Conservation (phyloP, 106 monocot genomes). For the Chionographis japonica region DNA sequence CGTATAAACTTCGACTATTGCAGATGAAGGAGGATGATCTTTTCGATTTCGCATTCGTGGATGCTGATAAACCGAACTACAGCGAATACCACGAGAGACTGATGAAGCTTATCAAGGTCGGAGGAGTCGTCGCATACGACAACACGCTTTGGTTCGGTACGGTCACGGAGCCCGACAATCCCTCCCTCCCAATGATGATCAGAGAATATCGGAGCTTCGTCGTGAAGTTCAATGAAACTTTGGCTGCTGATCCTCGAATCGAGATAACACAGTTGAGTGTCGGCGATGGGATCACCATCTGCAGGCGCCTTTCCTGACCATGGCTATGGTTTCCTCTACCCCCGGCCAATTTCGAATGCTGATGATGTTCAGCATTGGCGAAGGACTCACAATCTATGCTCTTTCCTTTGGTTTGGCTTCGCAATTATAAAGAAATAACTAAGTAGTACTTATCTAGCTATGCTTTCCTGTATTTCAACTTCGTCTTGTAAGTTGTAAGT, state of each 20-base stretch:
- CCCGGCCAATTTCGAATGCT: too few relatives aligned
- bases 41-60: slow-evolving; percentile 58
- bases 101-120: slow-evolving; percentile 52
- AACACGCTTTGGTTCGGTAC: slow-evolving; percentile 59
- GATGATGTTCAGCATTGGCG: too few relatives aligned
- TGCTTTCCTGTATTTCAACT: too few relatives aligned
- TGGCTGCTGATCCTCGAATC: slow-evolving; percentile 33
- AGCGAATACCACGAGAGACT: slow-evolving; percentile 44
- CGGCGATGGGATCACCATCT: slow-evolving; percentile 41
- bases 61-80: slow-evolving; percentile 51
- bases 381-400: too few relatives aligned
- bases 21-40: slow-evolving; percentile 12
- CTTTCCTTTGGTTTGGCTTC: too few relatives aligned
- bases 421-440: too few relatives aligned
- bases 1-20: too few relatives aligned
- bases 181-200: neutral
- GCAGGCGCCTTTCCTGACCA: slow-evolving; percentile 26
- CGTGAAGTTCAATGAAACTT: slow-evolving; percentile 25
- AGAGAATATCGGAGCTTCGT: neutral
- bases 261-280: slow-evolving; percentile 32
- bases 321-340: too few relatives aligned
- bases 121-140: slow-evolving; percentile 59
- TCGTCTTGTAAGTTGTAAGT: too few relatives aligned
- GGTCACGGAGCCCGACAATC: slow-evolving; percentile 22
- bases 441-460: too few relatives aligned